Evolutionary conservation across 2,329 filamentous ascomycete species (phyloP).

Genomic region (Cryphonectria carpinicola): DNA sequence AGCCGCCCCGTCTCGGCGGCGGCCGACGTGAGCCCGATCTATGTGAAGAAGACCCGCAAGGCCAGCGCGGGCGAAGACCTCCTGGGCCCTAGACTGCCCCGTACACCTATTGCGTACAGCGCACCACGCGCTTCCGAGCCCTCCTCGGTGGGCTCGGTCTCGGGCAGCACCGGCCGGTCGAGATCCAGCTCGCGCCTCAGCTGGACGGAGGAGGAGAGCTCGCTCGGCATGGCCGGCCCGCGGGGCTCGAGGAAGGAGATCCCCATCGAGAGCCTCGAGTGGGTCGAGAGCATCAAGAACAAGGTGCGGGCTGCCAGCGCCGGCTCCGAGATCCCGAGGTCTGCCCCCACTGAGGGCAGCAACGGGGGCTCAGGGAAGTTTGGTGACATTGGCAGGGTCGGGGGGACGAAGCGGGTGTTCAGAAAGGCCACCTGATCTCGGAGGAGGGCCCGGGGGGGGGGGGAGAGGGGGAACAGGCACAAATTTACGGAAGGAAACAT

Average conservation of each 20-base stretch:
- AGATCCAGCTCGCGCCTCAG: constrained; percentile 57
- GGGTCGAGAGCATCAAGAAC: constrained; percentile 83
- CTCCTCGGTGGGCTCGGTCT: constrained; percentile 42
- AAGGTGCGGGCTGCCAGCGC: constrained; percentile 74
- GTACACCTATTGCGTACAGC: constrained; percentile 47
- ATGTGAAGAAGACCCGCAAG: constrained; percentile 58
- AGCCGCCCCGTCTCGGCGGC: constrained; percentile 40
- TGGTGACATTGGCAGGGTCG: constrained; percentile 72
- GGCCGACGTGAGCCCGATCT: constrained; percentile 52
- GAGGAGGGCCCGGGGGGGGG: no score
- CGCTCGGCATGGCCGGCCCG: constrained; percentile 73
- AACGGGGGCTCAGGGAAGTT: constrained; percentile 48
- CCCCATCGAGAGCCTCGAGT: constrained; percentile 74
- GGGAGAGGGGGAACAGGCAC: constrained; percentile 7
- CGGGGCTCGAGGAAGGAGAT: constrained; percentile 66
- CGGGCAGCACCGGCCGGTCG: constrained; percentile 41
- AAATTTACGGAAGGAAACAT: neutral
- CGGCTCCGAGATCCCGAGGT: constrained; percentile 40
- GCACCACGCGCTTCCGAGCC: constrained; percentile 42
- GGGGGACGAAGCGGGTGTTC: constrained; percentile 74
- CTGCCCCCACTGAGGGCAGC: constrained; percentile 39
- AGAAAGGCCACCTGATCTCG: constrained; percentile 44
- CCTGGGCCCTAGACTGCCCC: constrained; percentile 37
- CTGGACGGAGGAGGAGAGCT: constrained; percentile 63
- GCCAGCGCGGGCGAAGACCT: constrained; percentile 44